phyloP scores from a whole-genome alignment of 225 moss, liverwort and hornwort species.

The Rhytidiadelphus loreus region DNA sequence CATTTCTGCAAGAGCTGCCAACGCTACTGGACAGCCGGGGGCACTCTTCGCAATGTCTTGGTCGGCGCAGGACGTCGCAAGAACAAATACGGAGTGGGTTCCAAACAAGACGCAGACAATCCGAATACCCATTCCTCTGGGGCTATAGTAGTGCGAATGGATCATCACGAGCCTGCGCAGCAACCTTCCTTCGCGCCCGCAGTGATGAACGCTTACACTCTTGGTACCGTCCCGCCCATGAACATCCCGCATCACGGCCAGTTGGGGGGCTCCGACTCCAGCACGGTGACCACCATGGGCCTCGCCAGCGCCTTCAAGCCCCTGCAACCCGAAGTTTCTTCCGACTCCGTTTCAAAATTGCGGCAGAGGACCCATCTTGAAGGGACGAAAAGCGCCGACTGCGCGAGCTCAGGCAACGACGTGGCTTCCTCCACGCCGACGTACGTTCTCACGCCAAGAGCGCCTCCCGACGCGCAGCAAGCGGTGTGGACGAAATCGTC shows the following conservation, averaged over 20 bases:
- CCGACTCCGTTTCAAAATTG: slow-evolving; percentile 22
- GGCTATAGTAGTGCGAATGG: slow-evolving; percentile 1
- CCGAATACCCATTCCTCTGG: not conserved
- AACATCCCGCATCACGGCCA: slow-evolving; percentile 3
- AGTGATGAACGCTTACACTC: not conserved
- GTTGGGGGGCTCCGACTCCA: not conserved
- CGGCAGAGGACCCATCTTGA: slow-evolving; percentile 15
- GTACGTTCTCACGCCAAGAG: slow-evolving; percentile 8
- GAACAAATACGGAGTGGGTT: slow-evolving; percentile 27
- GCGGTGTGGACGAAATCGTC: slow-evolving; percentile 20
- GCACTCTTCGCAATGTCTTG: slow-evolving; percentile 22
- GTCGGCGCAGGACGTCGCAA: slow-evolving; percentile 35
- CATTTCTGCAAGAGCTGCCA: slow-evolving; percentile 46
- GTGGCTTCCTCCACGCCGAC: not conserved
- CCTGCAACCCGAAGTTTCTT: slow-evolving; percentile 6
- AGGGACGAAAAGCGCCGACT: not conserved
- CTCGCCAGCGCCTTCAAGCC: slow-evolving; percentile 28
- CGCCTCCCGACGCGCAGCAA: not conserved
- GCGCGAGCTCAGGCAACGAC: slow-evolving; percentile 2
- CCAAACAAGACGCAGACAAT: not conserved
- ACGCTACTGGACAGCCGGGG: slow-evolving; percentile 39
- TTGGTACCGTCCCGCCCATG: slow-evolving; percentile 9
- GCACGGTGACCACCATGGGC: not conserved
- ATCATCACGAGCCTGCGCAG: slow-evolving; percentile 28
- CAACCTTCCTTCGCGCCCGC: not conserved